A percentile compares a stretch with the other conserved stretches of the same genome.
Evolutionary conservation across 2,329 filamentous ascomycete genomes (phyloP).

Genomic region (Emergomyces africanus): DNA sequence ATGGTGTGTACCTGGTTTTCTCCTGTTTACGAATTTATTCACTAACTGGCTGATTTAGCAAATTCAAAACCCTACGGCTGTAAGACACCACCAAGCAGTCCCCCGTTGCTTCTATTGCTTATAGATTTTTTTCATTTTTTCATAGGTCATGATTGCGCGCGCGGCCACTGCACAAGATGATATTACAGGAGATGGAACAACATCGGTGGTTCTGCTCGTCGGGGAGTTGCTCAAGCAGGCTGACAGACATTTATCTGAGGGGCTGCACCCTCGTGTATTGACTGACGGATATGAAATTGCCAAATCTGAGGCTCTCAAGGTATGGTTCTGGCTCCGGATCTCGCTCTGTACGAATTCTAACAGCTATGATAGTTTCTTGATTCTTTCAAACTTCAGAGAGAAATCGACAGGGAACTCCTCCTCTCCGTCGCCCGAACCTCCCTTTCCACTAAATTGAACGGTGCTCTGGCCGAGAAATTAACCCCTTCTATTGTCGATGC

Average conservation of each 20-base stretch:
- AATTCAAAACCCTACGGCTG: constrained; percentile 97
- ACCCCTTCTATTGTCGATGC: constrained; percentile 94
- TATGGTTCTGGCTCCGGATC: constrained; percentile 23
- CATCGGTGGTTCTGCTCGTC: constrained; percentile 86
- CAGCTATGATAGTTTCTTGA: constrained; percentile 61
- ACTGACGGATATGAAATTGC: constrained; percentile 97
- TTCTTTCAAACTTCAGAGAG: constrained; percentile 73
- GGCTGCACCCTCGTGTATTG: constrained; percentile 91
- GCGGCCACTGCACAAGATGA: constrained; percentile 97
- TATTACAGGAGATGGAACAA: constrained; percentile 95
- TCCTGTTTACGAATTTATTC: not conserved
- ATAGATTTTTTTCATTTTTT: constrained; percentile 9
- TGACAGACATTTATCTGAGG: constrained; percentile 88
- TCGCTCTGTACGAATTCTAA: not conserved
- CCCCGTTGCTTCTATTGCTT: constrained; percentile 5
- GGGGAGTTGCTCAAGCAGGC: constrained; percentile 97
- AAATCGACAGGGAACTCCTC: constrained; percentile 87
- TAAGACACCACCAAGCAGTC: constrained; percentile 27
- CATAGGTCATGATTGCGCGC: constrained; percentile 54
- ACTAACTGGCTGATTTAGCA: constrained; percentile 41
- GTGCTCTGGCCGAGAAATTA: constrained; percentile 74
- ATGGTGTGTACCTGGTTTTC: constrained; percentile 36
- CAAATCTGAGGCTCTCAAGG: constrained; percentile 83
- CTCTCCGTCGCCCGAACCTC: constrained; percentile 89
- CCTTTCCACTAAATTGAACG: constrained; percentile 88